These are phyloP conservation scores for Leptodermis oblonga DNA, from an alignment of 257 asterid genomes.

Conservation along the genomic window DNA sequence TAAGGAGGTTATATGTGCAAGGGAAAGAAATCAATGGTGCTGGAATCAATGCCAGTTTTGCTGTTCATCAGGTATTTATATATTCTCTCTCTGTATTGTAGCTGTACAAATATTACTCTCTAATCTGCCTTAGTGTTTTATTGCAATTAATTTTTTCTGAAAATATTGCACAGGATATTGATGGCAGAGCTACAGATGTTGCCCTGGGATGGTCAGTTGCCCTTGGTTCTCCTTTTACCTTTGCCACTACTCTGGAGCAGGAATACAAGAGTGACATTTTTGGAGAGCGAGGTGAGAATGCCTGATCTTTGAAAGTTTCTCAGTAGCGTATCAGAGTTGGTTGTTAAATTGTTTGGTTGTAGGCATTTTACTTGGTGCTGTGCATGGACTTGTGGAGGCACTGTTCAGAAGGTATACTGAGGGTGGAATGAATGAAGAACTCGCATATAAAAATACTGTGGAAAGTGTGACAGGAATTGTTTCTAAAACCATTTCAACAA, in stretches of 20 bases:
- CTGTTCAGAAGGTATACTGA: slow-evolving; percentile 91
- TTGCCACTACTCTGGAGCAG: slow-evolving; percentile 84
- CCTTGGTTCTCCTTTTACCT: slow-evolving; percentile 95
- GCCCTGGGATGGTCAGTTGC: slow-evolving; percentile 98
- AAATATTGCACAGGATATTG: slow-evolving; percentile 53
- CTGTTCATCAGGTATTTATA: slow-evolving; percentile 74
- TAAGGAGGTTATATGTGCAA: slow-evolving; percentile 89
- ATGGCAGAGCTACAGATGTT: slow-evolving; percentile 96
- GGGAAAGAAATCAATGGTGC: slow-evolving; percentile 98
- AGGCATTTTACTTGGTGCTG: slow-evolving; percentile 98
- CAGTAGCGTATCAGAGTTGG: slow-evolving; percentile 6
- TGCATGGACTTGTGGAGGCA: slow-evolving; percentile 92
- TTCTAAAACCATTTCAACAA: slow-evolving; percentile 81
- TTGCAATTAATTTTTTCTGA: background rate
- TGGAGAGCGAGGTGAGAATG: slow-evolving; percentile 78
- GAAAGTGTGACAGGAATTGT: slow-evolving; percentile 84
- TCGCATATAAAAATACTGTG: slow-evolving; percentile 91
- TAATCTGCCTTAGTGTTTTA: background rate
- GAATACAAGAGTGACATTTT: slow-evolving; percentile 94
- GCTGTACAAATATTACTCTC: background rate
- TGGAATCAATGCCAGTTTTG: slow-evolving; percentile 93
- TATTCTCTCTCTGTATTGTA: background rate
- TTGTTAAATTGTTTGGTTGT: slow-evolving; percentile 13
- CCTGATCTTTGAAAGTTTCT: slow-evolving; percentile 3
- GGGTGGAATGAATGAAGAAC: slow-evolving; percentile 84